These are phyloP conservation scores for Tetragonia tetragonoides DNA, from an alignment of 148 eudicot species.

Conservation along the genomic window DNA sequence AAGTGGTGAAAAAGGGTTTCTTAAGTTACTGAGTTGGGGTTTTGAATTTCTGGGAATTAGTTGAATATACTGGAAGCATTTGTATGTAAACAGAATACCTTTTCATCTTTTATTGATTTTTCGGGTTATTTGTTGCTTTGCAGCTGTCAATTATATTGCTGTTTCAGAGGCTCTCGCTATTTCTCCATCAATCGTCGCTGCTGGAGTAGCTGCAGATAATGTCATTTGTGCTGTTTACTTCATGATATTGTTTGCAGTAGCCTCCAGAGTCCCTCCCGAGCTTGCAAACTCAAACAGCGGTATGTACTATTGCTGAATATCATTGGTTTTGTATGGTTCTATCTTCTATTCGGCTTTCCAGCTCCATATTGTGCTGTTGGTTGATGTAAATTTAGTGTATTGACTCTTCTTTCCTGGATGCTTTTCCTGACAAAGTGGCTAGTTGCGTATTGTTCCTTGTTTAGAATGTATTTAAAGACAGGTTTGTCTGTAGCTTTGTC, in stretches of 20 bases:
- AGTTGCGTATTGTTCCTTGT: neutral
- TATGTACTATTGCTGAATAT: constrained; percentile 16
- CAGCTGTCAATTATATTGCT: constrained; percentile 86
- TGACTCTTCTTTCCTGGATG: neutral
- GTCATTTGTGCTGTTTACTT: constrained; percentile 84
- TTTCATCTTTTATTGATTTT: neutral
- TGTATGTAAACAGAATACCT: neutral
- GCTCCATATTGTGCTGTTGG: neutral
- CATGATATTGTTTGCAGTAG: constrained; percentile 66
- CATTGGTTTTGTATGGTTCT: neutral
- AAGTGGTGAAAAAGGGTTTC: neutral
- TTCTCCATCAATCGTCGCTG: constrained; percentile 80
- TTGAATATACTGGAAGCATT: neutral
- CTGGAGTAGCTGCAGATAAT: constrained; percentile 94
- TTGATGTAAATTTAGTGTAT: neutral
- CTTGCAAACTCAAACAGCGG: constrained; percentile 41
- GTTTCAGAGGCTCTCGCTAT: constrained; percentile 65
- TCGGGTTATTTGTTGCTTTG: constrained; percentile 12
- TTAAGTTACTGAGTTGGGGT: neutral
- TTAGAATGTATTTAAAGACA: neutral
- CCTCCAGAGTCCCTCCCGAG: constrained; percentile 67
- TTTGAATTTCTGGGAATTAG: neutral
- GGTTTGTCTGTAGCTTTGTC: neutral
- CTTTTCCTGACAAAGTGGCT: neutral
- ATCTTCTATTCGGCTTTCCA: neutral